Evolutionary conservation across 2,329 filamentous ascomycete genomes (phyloP).

Genomic region (Zopfia rhizophila): DNA sequence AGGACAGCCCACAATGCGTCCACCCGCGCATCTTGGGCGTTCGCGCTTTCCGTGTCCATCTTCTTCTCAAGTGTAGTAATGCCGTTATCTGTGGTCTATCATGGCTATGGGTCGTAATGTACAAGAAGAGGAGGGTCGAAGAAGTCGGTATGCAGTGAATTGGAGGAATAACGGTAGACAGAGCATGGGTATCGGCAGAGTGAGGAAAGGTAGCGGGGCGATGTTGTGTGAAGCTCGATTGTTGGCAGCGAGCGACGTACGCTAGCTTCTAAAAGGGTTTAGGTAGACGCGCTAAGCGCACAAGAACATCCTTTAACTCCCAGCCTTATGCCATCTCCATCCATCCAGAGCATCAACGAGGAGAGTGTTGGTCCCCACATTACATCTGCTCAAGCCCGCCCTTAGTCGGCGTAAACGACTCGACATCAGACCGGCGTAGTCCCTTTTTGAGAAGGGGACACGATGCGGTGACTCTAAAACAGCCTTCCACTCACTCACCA

Average conservation of each 20-base stretch:
- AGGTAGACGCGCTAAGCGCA: too few relatives aligned
- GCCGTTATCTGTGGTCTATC: slow-evolving; percentile 51
- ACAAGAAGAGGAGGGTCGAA: slow-evolving; percentile 30
- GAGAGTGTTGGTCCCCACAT: too few relatives aligned
- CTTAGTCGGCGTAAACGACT: too few relatives aligned
- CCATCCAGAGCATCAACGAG: too few relatives aligned
- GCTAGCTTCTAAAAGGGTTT: too few relatives aligned
- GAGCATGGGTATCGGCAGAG: slow-evolving; percentile 29
- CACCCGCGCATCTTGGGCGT: slow-evolving; percentile 82
- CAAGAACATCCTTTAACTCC: too few relatives aligned
- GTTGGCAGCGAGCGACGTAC: neutral
- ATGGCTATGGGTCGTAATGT: slow-evolving; percentile 46
- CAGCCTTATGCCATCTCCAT: too few relatives aligned
- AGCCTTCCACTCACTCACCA: too few relatives aligned
- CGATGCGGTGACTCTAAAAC: too few relatives aligned
- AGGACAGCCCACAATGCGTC: slow-evolving; percentile 85
- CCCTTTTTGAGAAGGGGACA: too few relatives aligned
- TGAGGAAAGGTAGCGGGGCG: slow-evolving; percentile 35
- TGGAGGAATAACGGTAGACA: slow-evolving; percentile 12
- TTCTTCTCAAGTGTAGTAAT: slow-evolving; percentile 42
- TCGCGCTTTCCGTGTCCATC: slow-evolving; percentile 80
- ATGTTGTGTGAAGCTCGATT: slow-evolving; percentile 3
- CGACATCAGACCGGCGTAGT: too few relatives aligned
- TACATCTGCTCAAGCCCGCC: too few relatives aligned
- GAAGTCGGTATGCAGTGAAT: slow-evolving; percentile 31